Base-by-base conservation (phyloP, 108 stramenopile species). In the Parietichytrium sp. region DNA sequence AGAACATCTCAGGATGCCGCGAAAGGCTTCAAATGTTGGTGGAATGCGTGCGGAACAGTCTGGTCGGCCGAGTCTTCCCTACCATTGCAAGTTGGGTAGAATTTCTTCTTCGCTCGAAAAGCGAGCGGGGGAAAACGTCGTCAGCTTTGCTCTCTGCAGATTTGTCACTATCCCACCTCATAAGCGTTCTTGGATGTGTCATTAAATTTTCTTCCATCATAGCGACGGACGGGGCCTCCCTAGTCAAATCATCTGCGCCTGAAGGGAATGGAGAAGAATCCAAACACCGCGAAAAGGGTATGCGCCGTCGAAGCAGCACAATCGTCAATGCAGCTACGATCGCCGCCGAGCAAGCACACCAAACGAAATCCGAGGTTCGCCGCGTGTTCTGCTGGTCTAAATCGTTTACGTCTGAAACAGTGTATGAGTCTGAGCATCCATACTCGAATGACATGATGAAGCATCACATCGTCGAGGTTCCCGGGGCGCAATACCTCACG, bases 11-110 rank as follows among this genome's bases (percentile, higher is more conserved):
- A 23, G 15, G 52, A 23, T 55, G 54, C 15, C 54, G 54, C 20
- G 20, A 20, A 20, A 15, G 26, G 13, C 25, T n/a, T 27, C 26
- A 55, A 15, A n/a, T 29, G 26, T 25, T 72, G 13, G 20, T 13
- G 38, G 45, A 72, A 45, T 10, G 36, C 2, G 61, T 72, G 38
- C 61, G 45, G 42, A 33, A 72, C 33, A 72, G 61, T 3, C 61
- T 72, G 13, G 61, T 72, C 8, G 61, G 61, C 29, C 61, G 61
- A 6, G 61, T 72, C 10, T 72, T 72, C 25, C 61, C 61, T n/a
- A 38, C 45, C 13, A 42, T 72, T 47, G 3, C 38, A 10, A 42
- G 61, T 6, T 72, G 61, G 61, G 38, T 72, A 10, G 61, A 72
- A 27, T 72, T 72, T 27, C 20, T 72, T 6, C 45, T 16, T 25